Evolutionary conservation across 441 rosid species (phyloP), one percentile per base, ranked within the genome.

Genomic region (Daphne laureola): DNA sequence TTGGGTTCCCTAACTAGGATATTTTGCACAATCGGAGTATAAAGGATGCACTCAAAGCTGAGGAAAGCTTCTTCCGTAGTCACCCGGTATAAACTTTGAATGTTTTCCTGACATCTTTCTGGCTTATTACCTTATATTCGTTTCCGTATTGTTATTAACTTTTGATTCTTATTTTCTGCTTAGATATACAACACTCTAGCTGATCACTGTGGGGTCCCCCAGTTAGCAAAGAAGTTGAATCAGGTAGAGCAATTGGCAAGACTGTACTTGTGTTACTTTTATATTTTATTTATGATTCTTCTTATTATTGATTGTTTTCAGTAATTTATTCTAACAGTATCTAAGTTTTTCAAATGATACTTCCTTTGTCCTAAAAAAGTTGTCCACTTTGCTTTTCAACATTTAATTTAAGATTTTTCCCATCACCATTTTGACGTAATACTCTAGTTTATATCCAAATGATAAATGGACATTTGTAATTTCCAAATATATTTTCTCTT

Each of bases 181-280:
- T 31, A 84, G 91, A 83, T 72, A 36, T 84, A 84, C 57, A 78
- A 69, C 60, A 76, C 73, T 62, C 80, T 84, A 18, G 35, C 78
- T 35, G 79, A 84, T 68, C 79, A 62, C 61, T 67, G 83, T 26
- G 91, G 91, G 47, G 60, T 78, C 55, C 83, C 85, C 49, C 77
- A 78, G 67, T 77, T 81, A 58, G 87, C 85, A 17, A 78, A 79
- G 68, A 81, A 75, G 80, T 64, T 84, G 65, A 81, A 84, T 67
- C 83, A 77, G 85, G 91, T 81, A 51, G 59, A 55, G 58, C 38
- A 31, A 31, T 31, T 31, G 38, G 38, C 44, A 16, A 49, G 27
- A 51, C 49, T 2, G 17, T 25, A 41, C 21, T 52, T 17, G 26
- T 46, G 17, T 18, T 47, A 14, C 21, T 21, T 38, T 1, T 47